A percentile compares a stretch with the other conserved stretches of the same genome.
phyloP scores from a whole-genome alignment of 2,329 filamentous ascomycete genomes.

The Cordyceps tenuipes region DNA sequence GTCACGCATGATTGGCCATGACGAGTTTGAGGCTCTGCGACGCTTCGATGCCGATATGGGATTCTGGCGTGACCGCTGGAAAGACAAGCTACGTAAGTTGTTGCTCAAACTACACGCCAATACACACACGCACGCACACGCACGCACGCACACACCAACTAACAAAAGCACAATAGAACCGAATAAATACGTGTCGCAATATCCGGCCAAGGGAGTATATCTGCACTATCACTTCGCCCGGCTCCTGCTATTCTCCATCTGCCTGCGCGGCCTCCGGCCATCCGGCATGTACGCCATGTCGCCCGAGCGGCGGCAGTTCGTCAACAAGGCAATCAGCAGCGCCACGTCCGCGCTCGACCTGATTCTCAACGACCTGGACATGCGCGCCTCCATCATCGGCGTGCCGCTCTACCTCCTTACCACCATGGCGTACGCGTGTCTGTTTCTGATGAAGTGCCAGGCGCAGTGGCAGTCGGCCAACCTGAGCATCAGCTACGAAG shows the following conservation, averaged over 20 bases:
- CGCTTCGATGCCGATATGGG: constrained; percentile 25
- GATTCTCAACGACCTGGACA: constrained; percentile 23
- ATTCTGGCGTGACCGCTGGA: constrained; percentile 30
- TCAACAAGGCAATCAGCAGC: constrained; percentile 32
- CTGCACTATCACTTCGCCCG: constrained; percentile 44
- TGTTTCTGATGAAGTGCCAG: constrained; percentile 27
- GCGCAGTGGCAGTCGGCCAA: constrained; percentile 22
- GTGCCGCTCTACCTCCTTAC: constrained; percentile 26
- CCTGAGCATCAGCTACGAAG: constrained; percentile 23
- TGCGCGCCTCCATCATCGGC: constrained; percentile 23
- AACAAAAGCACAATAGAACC: constrained; percentile 25
- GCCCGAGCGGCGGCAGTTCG: constrained; percentile 33
- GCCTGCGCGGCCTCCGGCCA: constrained; percentile 28
- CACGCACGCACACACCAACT: background rate
- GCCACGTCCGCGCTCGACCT: constrained; percentile 23
- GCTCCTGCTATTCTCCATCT: constrained; percentile 41
- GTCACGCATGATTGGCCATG: constrained; percentile 25
- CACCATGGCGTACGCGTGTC: constrained; percentile 24
- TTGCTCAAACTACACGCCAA: background rate
- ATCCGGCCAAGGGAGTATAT: constrained; percentile 40
- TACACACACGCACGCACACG: background rate
- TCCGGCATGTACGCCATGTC: constrained; percentile 33
- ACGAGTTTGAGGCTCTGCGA: constrained; percentile 25
- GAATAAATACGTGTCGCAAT: constrained; percentile 37
- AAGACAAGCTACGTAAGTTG: constrained; percentile 23